A percentile compares a stretch with the other conserved stretches of the same genome.
Evolutionary conservation across 371 early-diverging fungal genomes (phyloP).

Genomic region (Mucor irregularis): DNA sequence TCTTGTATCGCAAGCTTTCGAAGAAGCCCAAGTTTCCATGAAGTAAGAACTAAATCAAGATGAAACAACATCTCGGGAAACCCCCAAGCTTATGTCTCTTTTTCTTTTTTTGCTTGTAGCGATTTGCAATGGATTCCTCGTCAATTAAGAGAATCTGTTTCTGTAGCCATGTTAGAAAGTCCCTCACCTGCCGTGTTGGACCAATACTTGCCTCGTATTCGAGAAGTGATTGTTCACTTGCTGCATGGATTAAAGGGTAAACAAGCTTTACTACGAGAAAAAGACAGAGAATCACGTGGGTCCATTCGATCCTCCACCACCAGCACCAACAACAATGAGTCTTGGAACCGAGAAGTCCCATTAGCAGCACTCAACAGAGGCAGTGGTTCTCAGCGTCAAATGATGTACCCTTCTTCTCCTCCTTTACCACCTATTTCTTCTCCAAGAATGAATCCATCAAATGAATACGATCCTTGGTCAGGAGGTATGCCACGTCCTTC

Average conservation of each 20-base stretch:
- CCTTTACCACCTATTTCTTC: constrained; percentile 17
- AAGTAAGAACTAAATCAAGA: constrained; percentile 43
- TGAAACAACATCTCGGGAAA: not conserved
- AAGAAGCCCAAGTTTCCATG: constrained; percentile 53
- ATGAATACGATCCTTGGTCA: constrained; percentile 41
- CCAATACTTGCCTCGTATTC: constrained; percentile 59
- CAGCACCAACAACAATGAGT: constrained; percentile 20
- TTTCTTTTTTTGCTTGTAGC: constrained; percentile 24
- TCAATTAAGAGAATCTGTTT: constrained; percentile 55
- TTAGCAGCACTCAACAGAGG: constrained; percentile 37
- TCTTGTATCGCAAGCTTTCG: constrained; percentile 57
- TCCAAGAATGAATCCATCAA: constrained; percentile 23
- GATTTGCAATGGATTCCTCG: constrained; percentile 61
- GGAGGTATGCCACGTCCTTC: constrained; percentile 47
- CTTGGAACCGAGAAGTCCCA: constrained; percentile 46
- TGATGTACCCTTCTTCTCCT: constrained; percentile 23
- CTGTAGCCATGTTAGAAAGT: constrained; percentile 53
- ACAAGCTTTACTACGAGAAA: constrained; percentile 54
- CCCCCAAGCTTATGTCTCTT: not conserved
- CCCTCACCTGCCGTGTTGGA: constrained; percentile 57
- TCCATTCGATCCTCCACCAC: constrained; percentile 11
- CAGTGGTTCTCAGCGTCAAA: constrained; percentile 20
- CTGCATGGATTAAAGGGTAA: constrained; percentile 63
- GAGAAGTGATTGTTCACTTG: constrained; percentile 63
- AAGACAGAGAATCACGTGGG: constrained; percentile 25